Evolutionary conservation across 768 basidiomycete genomes (phyloP).

Genomic region (Baorangia bicolor): DNA sequence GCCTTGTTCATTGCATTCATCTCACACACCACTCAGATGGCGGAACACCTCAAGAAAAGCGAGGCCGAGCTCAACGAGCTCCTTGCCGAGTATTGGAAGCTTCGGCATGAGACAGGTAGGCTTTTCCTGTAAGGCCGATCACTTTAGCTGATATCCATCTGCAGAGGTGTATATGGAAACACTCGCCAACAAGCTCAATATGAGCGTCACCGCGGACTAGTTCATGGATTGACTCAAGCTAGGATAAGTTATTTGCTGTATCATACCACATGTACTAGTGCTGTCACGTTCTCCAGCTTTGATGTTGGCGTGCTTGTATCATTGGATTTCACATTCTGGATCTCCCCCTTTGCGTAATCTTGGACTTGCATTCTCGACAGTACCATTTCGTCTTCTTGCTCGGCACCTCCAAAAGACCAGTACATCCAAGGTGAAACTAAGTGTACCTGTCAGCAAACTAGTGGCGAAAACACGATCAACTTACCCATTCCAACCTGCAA

Average conservation of each 20-base stretch:
- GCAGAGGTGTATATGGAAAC: constrained; percentile 87
- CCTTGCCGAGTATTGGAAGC: constrained; percentile 78
- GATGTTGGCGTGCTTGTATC: neutral
- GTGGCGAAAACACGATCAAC: constrained; percentile 32
- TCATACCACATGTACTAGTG: constrained; percentile 17
- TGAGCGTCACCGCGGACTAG: constrained; percentile 41
- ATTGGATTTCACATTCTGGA: constrained; percentile 20
- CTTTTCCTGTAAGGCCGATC: neutral
- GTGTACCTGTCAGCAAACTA: neutral
- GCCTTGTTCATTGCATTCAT: neutral
- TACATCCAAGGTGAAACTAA: constrained; percentile 75
- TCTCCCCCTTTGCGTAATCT: constrained; percentile 36
- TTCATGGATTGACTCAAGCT: neutral
- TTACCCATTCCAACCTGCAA: constrained; percentile 83
- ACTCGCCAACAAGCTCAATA: constrained; percentile 74
- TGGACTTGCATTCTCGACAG: constrained; percentile 59
- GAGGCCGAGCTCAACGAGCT: constrained; percentile 81
- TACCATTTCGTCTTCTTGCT: constrained; percentile 63
- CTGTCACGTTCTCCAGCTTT: neutral
- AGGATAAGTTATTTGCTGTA: constrained; percentile 19
- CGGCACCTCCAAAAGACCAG: constrained; percentile 57
- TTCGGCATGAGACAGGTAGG: constrained; percentile 74
- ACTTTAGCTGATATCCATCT: constrained; percentile 3
- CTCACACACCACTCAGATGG: constrained; percentile 50
- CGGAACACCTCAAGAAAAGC: constrained; percentile 69